Percentiles rank a stretch among this genome's conserved stretches.
Conservation (phyloP, 2,329 filamentous ascomycete genomes). For the Ceratocystis albifundus region DNA sequence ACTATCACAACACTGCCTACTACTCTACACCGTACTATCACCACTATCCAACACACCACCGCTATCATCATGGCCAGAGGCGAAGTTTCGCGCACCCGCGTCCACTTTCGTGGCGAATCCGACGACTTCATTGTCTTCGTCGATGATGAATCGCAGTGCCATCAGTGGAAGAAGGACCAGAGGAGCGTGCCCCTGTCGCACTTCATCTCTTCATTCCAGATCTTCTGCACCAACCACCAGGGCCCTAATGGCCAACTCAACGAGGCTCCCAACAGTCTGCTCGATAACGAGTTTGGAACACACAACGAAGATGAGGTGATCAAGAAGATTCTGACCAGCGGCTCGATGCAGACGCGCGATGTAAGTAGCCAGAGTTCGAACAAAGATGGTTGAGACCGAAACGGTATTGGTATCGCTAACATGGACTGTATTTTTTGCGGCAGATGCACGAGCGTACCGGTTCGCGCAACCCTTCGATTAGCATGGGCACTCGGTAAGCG, state of each 20-base stretch:
- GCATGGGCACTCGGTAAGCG: constrained; percentile 24
- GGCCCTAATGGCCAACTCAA: constrained; percentile 73
- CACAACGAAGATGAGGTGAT: constrained; percentile 68
- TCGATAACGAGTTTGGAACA: constrained; percentile 84
- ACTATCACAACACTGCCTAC: too few relatives aligned
- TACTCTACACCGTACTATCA: too few relatives aligned
- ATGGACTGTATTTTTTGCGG: neutral
- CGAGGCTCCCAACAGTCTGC: constrained; percentile 56
- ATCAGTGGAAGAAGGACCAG: constrained; percentile 75
- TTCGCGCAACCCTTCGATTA: constrained; percentile 42
- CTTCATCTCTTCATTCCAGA: constrained; percentile 77
- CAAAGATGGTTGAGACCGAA: neutral
- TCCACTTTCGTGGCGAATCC: constrained; percentile 67
- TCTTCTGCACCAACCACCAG: constrained; percentile 86
- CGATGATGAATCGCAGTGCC: constrained; percentile 49
- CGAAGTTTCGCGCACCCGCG: constrained; percentile 59
- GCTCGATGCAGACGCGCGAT: constrained; percentile 15
- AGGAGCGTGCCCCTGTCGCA: constrained; percentile 61
- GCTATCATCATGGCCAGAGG: constrained; percentile 53
- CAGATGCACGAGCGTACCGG: constrained; percentile 45
- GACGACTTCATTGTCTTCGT: constrained; percentile 51
- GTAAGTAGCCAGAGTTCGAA: constrained; percentile 4
- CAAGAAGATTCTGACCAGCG: constrained; percentile 48
- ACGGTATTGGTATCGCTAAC: neutral
- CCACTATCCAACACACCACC: neutral